Conservation (phyloP, 768 basidiomycete genomes). For the Pleurotus djamor region DNA sequence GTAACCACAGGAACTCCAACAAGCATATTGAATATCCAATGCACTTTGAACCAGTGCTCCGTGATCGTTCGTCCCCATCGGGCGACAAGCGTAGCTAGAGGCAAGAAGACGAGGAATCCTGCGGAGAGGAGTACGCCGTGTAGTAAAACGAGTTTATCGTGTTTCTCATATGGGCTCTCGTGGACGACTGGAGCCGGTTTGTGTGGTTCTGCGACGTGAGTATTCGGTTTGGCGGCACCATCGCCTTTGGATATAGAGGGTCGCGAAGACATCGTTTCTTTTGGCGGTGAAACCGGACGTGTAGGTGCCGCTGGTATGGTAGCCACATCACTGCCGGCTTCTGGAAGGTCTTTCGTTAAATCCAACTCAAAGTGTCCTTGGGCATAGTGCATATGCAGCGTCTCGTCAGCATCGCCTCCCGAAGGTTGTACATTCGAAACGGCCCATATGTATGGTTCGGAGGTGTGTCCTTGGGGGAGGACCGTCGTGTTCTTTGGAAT, state of each 20-base stretch:
- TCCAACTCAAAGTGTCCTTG: conserved; percentile 29
- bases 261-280: neutral
- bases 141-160: conserved; percentile 44
- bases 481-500: conserved; percentile 33
- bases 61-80: conserved; percentile 52
- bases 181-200: neutral
- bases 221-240: neutral
- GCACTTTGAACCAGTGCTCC: conserved; percentile 54
- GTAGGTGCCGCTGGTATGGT: neutral
- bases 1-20: conserved; percentile 48
- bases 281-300: neutral
- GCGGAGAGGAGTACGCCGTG: conserved; percentile 52
- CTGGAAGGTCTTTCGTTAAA: conserved; percentile 23
- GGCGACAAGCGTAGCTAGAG: conserved; percentile 49
- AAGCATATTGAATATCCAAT: conserved; percentile 46
- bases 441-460: conserved; percentile 6
- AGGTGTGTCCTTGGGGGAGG: conserved; percentile 9
- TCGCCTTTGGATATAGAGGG: neutral
- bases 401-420: conserved; percentile 26
- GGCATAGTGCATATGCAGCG: conserved; percentile 30
- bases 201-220: neutral
- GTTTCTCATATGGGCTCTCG: conserved; percentile 9
- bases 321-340: conserved; percentile 7
- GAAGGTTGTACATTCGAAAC: neutral
- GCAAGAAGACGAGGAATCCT: conserved; percentile 57